phyloP scores from a whole-genome alignment of 257 asterid species.

The Nemophila menziesii region DNA sequence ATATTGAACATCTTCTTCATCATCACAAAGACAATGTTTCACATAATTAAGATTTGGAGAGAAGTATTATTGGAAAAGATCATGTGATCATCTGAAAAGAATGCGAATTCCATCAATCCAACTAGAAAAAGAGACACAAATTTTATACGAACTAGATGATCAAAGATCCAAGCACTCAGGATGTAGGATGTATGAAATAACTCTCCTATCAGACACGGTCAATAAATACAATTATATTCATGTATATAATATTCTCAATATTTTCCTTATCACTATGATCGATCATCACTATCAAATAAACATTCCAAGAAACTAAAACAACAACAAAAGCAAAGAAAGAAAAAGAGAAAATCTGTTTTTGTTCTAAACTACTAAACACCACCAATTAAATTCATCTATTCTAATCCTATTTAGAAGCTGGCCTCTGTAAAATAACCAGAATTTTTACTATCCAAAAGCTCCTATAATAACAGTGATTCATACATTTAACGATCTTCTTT shows the following conservation, averaged over 20 bases:
- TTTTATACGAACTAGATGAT: too few species aligned
- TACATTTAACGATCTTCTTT: slow-evolving; percentile 21
- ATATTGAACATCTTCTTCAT: too few species aligned
- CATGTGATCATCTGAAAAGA: too few species aligned
- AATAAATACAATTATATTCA: slow-evolving; percentile 1
- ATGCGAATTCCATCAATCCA: too few species aligned
- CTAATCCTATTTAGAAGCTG: slow-evolving; percentile 1
- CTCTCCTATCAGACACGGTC: too few species aligned
- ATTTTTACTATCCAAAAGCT: neutral
- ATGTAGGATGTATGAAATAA: too few species aligned
- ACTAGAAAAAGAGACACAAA: too few species aligned
- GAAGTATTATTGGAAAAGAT: too few species aligned
- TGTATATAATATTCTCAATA: slow-evolving; percentile 3
- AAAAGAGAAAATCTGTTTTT: neutral
- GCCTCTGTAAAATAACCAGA: slow-evolving; percentile 3
- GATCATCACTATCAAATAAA: neutral
- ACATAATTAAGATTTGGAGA: too few species aligned
- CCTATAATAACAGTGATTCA: slow-evolving; percentile 8
- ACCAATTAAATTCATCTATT: neutral
- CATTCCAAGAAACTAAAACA: neutral
- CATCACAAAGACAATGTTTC: too few species aligned
- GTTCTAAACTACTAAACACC: neutral
- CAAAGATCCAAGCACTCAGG: too few species aligned
- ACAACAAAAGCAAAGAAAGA: neutral
- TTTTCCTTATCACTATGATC: neutral